Conservation (phyloP, 306 rosid species). For the Vicia sativa region DNA sequence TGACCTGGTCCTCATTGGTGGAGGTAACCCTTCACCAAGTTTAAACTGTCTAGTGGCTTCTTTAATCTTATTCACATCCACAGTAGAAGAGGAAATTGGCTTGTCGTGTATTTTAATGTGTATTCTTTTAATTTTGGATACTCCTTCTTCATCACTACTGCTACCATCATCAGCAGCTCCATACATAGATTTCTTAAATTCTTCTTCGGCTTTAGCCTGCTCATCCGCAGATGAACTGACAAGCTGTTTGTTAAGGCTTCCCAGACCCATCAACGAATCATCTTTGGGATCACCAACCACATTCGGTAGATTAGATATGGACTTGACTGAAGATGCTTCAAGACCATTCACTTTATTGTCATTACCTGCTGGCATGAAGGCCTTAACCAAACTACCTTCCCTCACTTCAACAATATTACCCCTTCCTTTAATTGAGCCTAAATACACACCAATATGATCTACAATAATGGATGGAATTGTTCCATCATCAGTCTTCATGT, state of each 20-base stretch:
- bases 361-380: constrained; percentile 55
- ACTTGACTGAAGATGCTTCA: constrained; percentile 50
- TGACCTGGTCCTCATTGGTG: constrained; percentile 76
- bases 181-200: constrained; percentile 88
- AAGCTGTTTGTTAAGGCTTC: constrained; percentile 59
- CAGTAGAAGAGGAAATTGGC: constrained; percentile 73
- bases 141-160: constrained; percentile 95
- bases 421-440: constrained; percentile 90
- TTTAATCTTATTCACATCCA: constrained; percentile 89
- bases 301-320: constrained; percentile 53
- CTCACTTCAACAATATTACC: constrained; percentile 93
- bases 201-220: constrained; percentile 97
- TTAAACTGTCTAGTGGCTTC: constrained; percentile 88
- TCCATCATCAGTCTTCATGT: constrained; percentile 95
- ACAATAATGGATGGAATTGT: constrained; percentile 82
- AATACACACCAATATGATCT: constrained; percentile 92
- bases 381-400: constrained; percentile 83
- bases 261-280: constrained; percentile 67
- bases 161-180: constrained; percentile 83
- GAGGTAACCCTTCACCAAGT: constrained; percentile 81
- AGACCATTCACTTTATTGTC: constrained; percentile 57
- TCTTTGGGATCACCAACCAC: constrained; percentile 56
- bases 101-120: constrained; percentile 86
- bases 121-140: constrained; percentile 70
- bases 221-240: constrained; percentile 66